These are phyloP conservation scores for Xylaria venustula DNA, from an alignment of 495 filamentous ascomycete genomes.

Conservation along the genomic window DNA sequence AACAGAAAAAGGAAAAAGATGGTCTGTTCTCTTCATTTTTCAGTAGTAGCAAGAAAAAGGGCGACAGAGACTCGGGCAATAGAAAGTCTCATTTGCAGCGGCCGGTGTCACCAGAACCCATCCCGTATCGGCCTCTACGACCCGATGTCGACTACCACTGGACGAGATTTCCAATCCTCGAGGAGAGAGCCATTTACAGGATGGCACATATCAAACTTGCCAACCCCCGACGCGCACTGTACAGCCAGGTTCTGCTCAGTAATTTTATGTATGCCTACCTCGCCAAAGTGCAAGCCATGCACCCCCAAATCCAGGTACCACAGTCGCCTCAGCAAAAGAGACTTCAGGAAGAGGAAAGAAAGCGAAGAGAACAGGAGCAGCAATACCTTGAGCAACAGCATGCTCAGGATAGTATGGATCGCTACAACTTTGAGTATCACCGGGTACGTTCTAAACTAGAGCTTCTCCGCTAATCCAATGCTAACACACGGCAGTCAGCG, in stretches of 20 bases:
- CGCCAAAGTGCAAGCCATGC: constrained; percentile 97
- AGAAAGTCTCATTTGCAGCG: constrained; percentile 74
- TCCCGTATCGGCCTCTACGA: constrained; percentile 62
- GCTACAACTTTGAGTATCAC: constrained; percentile 53
- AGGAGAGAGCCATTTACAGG: constrained; percentile 95
- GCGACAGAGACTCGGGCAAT: constrained; percentile 60
- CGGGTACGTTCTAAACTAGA: constrained; percentile 36
- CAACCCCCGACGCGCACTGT: constrained; percentile 86
- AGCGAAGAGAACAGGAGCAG: constrained; percentile 61
- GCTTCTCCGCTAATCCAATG: neutral
- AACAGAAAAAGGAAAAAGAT: constrained; percentile 85
- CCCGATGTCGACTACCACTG: constrained; percentile 93
- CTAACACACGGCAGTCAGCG: constrained; percentile 34
- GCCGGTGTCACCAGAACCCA: constrained; percentile 78
- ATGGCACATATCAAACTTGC: constrained; percentile 99
- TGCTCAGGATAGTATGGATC: constrained; percentile 42
- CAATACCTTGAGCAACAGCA: constrained; percentile 52
- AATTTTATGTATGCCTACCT: constrained; percentile 99
- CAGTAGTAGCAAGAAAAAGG: constrained; percentile 79
- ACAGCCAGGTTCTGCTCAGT: constrained; percentile 94
- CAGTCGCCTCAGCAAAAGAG: constrained; percentile 63
- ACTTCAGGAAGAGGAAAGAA: constrained; percentile 57
- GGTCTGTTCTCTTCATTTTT: constrained; percentile 89
- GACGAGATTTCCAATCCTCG: constrained; percentile 92
- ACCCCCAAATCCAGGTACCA: constrained; percentile 83